Percentiles rank a stretch among this genome's conserved stretches.
These are phyloP conservation scores for Exophiala oligosperma DNA, from an alignment of 2,329 filamentous ascomycete species.

Conservation along the genomic window DNA sequence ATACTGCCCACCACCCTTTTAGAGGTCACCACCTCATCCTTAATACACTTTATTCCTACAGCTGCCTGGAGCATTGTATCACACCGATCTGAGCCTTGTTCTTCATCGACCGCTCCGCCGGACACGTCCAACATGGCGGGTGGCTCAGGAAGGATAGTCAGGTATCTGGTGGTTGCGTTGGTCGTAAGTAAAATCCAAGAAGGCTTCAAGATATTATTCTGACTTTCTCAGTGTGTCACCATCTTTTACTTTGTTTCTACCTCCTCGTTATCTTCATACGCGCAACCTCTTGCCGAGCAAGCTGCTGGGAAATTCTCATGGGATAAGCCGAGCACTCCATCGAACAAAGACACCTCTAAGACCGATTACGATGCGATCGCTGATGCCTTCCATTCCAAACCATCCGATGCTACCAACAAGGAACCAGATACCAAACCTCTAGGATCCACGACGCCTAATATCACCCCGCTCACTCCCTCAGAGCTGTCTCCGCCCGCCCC, in stretches of 20 bases:
- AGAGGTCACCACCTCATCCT: neutral
- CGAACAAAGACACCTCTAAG: conserved; percentile 3
- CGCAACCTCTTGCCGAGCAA: conserved; percentile 28
- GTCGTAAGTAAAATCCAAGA: conserved; percentile 63
- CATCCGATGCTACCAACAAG: conserved; percentile 8
- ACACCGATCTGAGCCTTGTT: too few relatives aligned
- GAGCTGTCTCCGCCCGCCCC: conserved; percentile 49
- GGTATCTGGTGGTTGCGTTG: conserved; percentile 75
- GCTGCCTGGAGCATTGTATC: neutral
- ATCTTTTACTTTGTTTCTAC: conserved; percentile 81
- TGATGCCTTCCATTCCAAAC: conserved; percentile 17
- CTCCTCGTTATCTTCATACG: conserved; percentile 47
- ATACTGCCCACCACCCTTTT: neutral
- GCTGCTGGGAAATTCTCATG: conserved; percentile 22
- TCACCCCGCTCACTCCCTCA: conserved; percentile 6
- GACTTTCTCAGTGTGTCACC: conserved; percentile 55
- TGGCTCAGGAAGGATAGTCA: conserved; percentile 45
- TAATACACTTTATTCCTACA: neutral
- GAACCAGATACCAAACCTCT: conserved; percentile 32
- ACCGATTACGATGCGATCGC: conserved; percentile 5
- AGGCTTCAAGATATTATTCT: conserved; percentile 14
- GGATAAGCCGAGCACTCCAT: conserved; percentile 7
- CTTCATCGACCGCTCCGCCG: too few relatives aligned
- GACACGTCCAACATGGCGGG: conserved; percentile 33
- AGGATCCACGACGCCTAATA: conserved; percentile 18